Conservation (phyloP, 106 monocot genomes). For the Dendrobium chrysotoxum region DNA sequence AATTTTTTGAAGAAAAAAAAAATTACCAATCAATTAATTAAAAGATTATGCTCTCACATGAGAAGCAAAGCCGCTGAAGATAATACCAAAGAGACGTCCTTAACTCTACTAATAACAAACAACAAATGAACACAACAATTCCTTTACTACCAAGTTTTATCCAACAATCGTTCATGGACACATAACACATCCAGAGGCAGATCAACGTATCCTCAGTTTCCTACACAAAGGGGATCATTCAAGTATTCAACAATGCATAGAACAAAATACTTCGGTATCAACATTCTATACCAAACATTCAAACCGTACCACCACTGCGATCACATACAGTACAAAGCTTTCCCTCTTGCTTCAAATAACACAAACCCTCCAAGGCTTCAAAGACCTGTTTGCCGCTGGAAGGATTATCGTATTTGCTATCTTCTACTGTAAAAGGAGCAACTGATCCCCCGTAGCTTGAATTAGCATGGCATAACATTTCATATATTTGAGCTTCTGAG, state of each 20-base stretch:
- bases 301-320: background rate
- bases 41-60: no score
- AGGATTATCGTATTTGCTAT: background rate
- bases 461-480: background rate
- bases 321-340: background rate
- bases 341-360: background rate
- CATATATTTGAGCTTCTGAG: conserved; percentile 7
- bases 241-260: background rate
- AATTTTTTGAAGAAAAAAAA: no score
- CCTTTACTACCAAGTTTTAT: background rate
- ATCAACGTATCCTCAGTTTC: background rate
- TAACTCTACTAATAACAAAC: no score
- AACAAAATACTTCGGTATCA: background rate
- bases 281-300: background rate
- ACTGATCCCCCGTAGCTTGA: background rate
- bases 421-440: background rate
- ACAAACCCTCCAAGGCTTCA: background rate
- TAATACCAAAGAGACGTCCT: no score
- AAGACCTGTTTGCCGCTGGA: background rate
- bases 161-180: background rate
- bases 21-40: no score
- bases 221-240: background rate
- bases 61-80: no score
- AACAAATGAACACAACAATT: no score
- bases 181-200: no score